Base-by-base conservation (phyloP, 176 grass and related monocot species). In the Thinopyrum elongatum region DNA sequence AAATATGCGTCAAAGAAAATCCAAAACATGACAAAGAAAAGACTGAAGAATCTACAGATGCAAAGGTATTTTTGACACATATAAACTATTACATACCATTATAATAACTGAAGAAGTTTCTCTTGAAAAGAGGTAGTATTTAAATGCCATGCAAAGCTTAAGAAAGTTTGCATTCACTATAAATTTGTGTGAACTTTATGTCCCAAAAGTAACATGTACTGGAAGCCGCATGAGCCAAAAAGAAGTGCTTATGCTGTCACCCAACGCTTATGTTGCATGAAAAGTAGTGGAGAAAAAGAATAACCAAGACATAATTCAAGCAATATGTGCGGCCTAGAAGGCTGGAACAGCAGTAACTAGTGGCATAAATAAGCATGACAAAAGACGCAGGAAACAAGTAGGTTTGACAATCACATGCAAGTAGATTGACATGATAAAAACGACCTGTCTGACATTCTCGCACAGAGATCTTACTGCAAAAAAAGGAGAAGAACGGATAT, bases 321-420 rank as follows among this genome's bases (percentile, higher is more conserved):
- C 42, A 36, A 70, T 8, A 82, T 35, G 46, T 3, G 49, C 6
- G 16, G 2, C 21, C n/a, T 17, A 67, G 8, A 29, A 58, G 35
- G 2, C 35, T 70, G 66, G 65, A 29, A 82, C 44, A 57, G 36
- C 11, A 78, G 55, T 22, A 58, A 58, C 55, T 58, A 21, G 21
- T 8, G 21, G 21, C 55, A 58, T 22, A 58, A 7, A 58, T 58
- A 58, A 58, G 55, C 55, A 58, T 58, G 55, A 22, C 21, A 58
- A 21, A 22, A 58, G 55, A 21, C 55, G 7, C 62, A 44, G 26
- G 41, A 55, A 74, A 29, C 65, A 69, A 76, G 74, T 62, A 81
- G 30, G 44, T 71, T 78, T 10, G 79, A 83, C 65, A 90, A 30
- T 70, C 71, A 16, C 17, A 86, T 41, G 44, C 39, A 44, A 42